Conservation (phyloP, 169 alveolate genomes). For the Cryptosporidium bovis region DNA sequence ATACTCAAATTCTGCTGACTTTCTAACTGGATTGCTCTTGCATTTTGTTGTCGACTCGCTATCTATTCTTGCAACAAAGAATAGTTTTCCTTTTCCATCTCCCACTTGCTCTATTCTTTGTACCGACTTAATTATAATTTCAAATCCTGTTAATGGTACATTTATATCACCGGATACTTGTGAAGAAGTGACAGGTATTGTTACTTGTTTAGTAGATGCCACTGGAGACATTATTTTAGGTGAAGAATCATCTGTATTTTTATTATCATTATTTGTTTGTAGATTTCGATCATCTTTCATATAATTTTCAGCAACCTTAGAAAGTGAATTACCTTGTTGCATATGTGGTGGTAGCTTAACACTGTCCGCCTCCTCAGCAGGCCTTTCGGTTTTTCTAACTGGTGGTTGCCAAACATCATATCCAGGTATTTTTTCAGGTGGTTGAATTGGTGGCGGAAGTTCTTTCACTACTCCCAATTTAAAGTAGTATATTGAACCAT, state of each 20-base stretch:
- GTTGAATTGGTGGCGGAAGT: slow-evolving; percentile 68
- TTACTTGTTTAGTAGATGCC: slow-evolving; percentile 19
- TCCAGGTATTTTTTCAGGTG: slow-evolving; percentile 72
- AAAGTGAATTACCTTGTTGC: slow-evolving; percentile 52
- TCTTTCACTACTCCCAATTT: slow-evolving; percentile 61
- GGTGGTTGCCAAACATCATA: slow-evolving; percentile 74
- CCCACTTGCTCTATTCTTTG: slow-evolving; percentile 39
- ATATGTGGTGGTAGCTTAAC: slow-evolving; percentile 38
- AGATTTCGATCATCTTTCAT: slow-evolving; percentile 2
- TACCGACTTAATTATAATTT: slow-evolving; percentile 47
- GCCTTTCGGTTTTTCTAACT: background rate
- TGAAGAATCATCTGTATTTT: background rate
- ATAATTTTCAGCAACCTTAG: slow-evolving; percentile 50
- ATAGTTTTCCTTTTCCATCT: slow-evolving; percentile 73
- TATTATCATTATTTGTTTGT: background rate
- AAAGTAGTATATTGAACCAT: slow-evolving; percentile 84
- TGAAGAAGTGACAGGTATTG: slow-evolving; percentile 35
- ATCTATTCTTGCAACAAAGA: slow-evolving; percentile 77
- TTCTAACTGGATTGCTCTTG: slow-evolving; percentile 76
- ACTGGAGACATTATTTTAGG: slow-evolving; percentile 18
- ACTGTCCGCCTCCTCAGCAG: background rate
- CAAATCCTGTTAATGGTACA: slow-evolving; percentile 57
- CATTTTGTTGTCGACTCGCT: slow-evolving; percentile 69
- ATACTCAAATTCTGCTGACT: slow-evolving; percentile 70
- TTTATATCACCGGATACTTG: slow-evolving; percentile 43